Base-by-base conservation (phyloP, 148 eudicot species). In the Rhododendron ovatum region DNA sequence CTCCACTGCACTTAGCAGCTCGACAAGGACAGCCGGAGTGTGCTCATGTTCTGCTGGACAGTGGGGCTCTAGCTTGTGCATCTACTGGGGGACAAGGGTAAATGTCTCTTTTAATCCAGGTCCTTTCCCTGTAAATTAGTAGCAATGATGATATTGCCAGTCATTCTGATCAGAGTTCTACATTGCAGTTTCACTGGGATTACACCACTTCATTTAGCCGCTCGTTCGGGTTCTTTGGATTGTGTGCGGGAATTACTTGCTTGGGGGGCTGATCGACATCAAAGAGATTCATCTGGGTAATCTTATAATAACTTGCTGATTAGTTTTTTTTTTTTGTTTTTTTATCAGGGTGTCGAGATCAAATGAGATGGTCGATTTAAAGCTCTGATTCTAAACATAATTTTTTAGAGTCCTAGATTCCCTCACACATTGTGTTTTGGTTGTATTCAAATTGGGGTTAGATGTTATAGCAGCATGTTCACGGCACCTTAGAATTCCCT, bases 191-290 rank as follows among this genome's bases (percentile, higher is more conserved):
- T 78, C 76, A 30, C 80, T 18, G 90, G 90, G 30, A 88, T 69
- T 45, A 82, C 86, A 0, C 90, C 88, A 18, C 90, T 88, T 43
- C 90, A 88, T 86, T 78, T 85, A 76, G 90, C 90, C 0, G 90
- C 90, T 83, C 86, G 88, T 14, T 83, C 86, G 74, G 90, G 90
- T 24, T 88, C 90, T 2, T 45, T 88, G 88, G 90, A 88, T 67
- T 88, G 90, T 69, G 90, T 88, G 37, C 87, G 88, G 39, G 86
- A 88, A 53, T 83, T 88, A 47, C 86, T 88, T 75, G 90, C 88
- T 47, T 80, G 85, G 85, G 90, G 88, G 13, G 90, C 88, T 47
- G 90, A 88, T 81, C 80, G 88, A 33, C 90, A 63, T 48, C 88
- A 86, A 48, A 51, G 86, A 53, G 90, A 88, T 61, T 83, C 88